Base-by-base conservation (phyloP, 78 protist species). In the Dictyostelium brefeldianum region DNA sequence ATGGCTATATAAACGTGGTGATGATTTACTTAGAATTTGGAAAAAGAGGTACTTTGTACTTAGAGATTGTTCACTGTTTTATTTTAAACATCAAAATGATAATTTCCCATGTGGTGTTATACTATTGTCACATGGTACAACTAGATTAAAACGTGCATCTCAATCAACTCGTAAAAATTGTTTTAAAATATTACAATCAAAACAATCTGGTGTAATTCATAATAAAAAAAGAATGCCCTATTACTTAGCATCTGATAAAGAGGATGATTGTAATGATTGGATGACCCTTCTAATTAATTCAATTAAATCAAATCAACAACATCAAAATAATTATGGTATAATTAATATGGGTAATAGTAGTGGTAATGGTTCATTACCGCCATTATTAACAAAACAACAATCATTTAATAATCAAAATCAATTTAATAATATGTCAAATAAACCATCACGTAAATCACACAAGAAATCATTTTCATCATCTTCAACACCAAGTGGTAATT, bases 21-120 rank as follows among this genome's bases (percentile, higher is more conserved):
- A 87, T 29, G 93, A 87, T 64, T 27, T 87, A 27, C 41, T 87
- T 47, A 46, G 73, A 48, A 87, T 87, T 51, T 87, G 93, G 93
- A 87, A 87, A 14, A 87, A 87, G 43, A 74, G 93, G 25, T 87
- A 87, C 53, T 87, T 87, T 50, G 93, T 87, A 50, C 22, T 87
- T 1, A 87, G 73, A 36, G 79, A 87, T 17, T 41, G 80, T 43
- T 87, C 83, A 27, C 29, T 87, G 20, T 87, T 87, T 36, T 87
- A 87, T 51, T 87, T 77, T 78, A 80, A 87, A 65, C 78, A 74
- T 64, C 84, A 70, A 77, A 43, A 77, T 77, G 91, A 87, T 50
- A 87, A 74, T 50, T 77, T 87, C 48, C 93, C 93, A 87, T 64
- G 84, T 87, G 93, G 93, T 36, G 69, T 74, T 5, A 87, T 87